Evolutionary conservation across 2,329 filamentous ascomycete species (phyloP).

Genomic region (Rugonectria rugulosa): DNA sequence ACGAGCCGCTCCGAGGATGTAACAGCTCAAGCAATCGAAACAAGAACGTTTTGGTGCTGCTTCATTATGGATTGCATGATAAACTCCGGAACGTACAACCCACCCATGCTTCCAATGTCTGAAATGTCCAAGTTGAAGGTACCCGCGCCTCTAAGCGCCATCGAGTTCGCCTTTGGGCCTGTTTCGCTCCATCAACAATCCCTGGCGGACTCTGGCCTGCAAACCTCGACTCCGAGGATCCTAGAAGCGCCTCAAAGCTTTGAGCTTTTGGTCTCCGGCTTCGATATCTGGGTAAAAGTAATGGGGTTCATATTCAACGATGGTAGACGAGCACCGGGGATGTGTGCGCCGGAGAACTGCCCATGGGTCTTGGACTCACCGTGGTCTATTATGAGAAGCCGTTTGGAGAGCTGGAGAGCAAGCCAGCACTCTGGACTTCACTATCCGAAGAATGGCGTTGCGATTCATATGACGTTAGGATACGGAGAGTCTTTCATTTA

Average conservation of each 20-base stretch:
- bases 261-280: conserved; percentile 47
- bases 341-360: conserved; percentile 46
- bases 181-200: conserved; percentile 7
- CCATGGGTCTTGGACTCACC: conserved; percentile 46
- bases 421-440: conserved; percentile 43
- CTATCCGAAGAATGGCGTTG: conserved; percentile 45
- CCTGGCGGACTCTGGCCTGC: background rate
- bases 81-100: conserved; percentile 47
- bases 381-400: conserved; percentile 41
- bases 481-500: conserved; percentile 49
- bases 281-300: conserved; percentile 51
- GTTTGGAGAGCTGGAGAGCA: conserved; percentile 44
- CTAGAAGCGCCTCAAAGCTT: conserved; percentile 3
- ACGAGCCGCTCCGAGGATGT: conserved; percentile 38
- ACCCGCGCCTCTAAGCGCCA: conserved; percentile 33
- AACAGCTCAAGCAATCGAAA: conserved; percentile 40
- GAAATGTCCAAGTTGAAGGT: conserved; percentile 42
- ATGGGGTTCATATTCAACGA: conserved; percentile 50
- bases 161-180: conserved; percentile 48
- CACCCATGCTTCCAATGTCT: conserved; percentile 42
- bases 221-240: background rate
- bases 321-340: conserved; percentile 46
- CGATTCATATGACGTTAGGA: conserved; percentile 45
- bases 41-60: conserved; percentile 51
- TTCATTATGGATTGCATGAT: conserved; percentile 53